Conservation (phyloP, 2,329 filamentous ascomycete genomes). For the Monosporascus sp. region DNA sequence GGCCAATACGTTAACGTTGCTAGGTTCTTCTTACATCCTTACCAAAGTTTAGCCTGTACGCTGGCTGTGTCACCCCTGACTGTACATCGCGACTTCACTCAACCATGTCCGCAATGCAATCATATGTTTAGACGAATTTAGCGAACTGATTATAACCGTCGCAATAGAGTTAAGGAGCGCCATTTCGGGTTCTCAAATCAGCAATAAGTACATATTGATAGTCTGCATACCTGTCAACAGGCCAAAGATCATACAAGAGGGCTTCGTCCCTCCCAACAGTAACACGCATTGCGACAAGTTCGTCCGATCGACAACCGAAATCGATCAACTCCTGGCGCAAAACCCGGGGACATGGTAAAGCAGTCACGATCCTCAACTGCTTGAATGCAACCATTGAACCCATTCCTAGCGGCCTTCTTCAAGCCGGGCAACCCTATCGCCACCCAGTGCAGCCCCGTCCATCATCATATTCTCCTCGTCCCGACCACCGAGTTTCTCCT, state of each 20-base stretch:
- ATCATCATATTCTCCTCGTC: conserved; percentile 90
- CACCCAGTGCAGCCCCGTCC: conserved; percentile 83
- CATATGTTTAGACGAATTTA: not conserved
- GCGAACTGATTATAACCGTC: too few relatives aligned
- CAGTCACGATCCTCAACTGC: conserved; percentile 36
- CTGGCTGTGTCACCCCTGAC: not conserved
- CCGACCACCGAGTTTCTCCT: conserved; percentile 90
- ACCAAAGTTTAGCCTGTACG: not conserved
- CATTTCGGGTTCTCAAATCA: too few relatives aligned
- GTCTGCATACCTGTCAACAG: too few relatives aligned
- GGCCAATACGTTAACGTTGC: not conserved
- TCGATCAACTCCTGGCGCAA: conserved; percentile 9
- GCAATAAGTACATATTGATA: too few relatives aligned
- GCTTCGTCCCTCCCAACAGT: too few relatives aligned
- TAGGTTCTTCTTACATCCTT: not conserved
- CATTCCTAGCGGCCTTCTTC: conserved; percentile 97
- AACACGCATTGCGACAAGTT: not conserved
- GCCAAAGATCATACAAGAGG: too few relatives aligned
- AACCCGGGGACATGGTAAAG: conserved; percentile 16
- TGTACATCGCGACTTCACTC: not conserved
- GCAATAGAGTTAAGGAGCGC: too few relatives aligned
- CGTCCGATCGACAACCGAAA: conserved; percentile 1
- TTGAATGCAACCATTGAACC: conserved; percentile 97
- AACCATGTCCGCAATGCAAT: not conserved
- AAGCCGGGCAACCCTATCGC: conserved; percentile 74